These are phyloP conservation scores for sunflower (Helianthus annuus) DNA, from an alignment of 129 eudicot genomes.

Conservation along the genomic window HanXRQr2.0-SUNRISE NC_035433.2:132742241-132742740, in stretches of 20 bases:
- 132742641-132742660: not conserved
- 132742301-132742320: not conserved
- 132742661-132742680: not conserved
- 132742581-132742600: too few relatives aligned
- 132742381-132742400: conserved; percentile 7
- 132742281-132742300: not conserved
- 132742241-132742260: not conserved
- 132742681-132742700: not conserved
- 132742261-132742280: too few relatives aligned
- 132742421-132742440: not conserved
- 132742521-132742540: conserved; percentile 4
- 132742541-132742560: not conserved
- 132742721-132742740: not conserved
- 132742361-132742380: not conserved
- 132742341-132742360: conserved; percentile 1
- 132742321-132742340: not conserved
- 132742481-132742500: not conserved
- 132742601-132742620: not conserved
- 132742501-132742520: not conserved
- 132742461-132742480: not conserved
- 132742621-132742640: conserved; percentile 3
- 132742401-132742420: not conserved
- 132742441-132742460: not conserved
- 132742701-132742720: not conserved
- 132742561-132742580: not conserved